Base-by-base conservation (phyloP, 2,329 filamentous ascomycete species). In the Epicoccum nigrum region DNA sequence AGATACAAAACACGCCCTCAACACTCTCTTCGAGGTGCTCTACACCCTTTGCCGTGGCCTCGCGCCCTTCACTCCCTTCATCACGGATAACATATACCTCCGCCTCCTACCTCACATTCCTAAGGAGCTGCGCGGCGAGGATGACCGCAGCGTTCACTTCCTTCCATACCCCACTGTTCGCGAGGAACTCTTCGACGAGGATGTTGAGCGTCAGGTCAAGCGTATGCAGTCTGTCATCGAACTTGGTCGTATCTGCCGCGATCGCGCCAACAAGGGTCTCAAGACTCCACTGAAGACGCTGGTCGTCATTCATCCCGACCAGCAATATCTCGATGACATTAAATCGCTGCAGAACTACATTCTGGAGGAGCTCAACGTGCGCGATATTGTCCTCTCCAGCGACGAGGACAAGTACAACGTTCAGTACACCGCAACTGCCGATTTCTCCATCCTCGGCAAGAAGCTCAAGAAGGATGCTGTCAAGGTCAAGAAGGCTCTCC, bases 221-320 rank as follows among this genome's bases (percentile, higher is more conserved):
- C 86, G 92, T 39, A 97, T 99, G 94, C 93, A 97, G 74, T 89
- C 87, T 60, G 92, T 97, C 69, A 97, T 99, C 71, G 92, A 97
- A 68, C 83, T 97, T 55, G 90, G 86, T 38, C 85, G 94, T 68
- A 85, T 93, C 43, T 92, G 90, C 42, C 84, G 94, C 72, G 94
- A 97, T 74, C 86, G 92, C 43, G 86, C 89, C 53, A 86, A 86
- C 35, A 86, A 97, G 65, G 90, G 90, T 27, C 79, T 97, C 46
- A 97, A 97, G 79, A 94, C 89, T 4, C 94, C 94, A 4, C 78
- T 97, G 45, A 95, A 93, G 81, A 90, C 89, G 0, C 80, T 97
- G 21, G 83, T 97, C 11, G 90, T 97, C 56, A 90, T 97, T 56
- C 91, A 97, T 68, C 84, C 88, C 43, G 89, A 95, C 58, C 79